Conservation (phyloP, 495 filamentous ascomycete genomes). For the Astrocystis sublimbata region DNA sequence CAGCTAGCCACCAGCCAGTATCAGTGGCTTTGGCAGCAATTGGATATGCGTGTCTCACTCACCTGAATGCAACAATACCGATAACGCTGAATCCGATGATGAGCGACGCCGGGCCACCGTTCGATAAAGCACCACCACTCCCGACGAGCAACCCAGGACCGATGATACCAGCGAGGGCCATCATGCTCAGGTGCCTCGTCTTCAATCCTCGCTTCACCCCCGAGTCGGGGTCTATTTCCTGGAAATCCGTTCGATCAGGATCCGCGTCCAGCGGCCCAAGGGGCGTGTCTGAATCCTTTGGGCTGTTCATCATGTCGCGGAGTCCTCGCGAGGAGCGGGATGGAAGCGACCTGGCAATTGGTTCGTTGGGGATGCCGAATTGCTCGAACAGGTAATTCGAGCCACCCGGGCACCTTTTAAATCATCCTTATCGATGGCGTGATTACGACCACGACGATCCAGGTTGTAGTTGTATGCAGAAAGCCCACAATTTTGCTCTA, state of each 20-base stretch:
- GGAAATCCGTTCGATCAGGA: constrained; percentile 38
- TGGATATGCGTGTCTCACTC: background rate
- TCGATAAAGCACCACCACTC: constrained; percentile 59
- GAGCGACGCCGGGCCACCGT: constrained; percentile 63
- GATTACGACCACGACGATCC: background rate
- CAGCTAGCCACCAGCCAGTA: constrained; percentile 29
- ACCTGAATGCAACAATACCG: constrained; percentile 64
- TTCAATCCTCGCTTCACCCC: constrained; percentile 61
- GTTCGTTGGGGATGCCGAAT: background rate
- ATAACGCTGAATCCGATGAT: constrained; percentile 67
- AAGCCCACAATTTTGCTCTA: background rate
- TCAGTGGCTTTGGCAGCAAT: background rate
- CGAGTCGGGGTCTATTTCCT: constrained; percentile 46
- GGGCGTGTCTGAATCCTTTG: background rate
- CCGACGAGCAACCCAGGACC: constrained; percentile 57
- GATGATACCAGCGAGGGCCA: constrained; percentile 63
- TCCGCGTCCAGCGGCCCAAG: constrained; percentile 15
- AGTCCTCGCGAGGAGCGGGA: background rate
- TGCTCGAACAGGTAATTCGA: background rate
- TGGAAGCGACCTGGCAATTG: background rate
- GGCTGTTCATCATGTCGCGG: background rate
- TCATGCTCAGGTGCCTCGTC: constrained; percentile 71
- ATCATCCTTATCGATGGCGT: background rate
- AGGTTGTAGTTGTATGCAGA: background rate
- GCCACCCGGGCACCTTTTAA: background rate